A percentile compares a stretch with the other conserved stretches of the same genome.
Conservation (phyloP, 148 eudicot genomes). For the Rhododendron mucronatum region DNA sequence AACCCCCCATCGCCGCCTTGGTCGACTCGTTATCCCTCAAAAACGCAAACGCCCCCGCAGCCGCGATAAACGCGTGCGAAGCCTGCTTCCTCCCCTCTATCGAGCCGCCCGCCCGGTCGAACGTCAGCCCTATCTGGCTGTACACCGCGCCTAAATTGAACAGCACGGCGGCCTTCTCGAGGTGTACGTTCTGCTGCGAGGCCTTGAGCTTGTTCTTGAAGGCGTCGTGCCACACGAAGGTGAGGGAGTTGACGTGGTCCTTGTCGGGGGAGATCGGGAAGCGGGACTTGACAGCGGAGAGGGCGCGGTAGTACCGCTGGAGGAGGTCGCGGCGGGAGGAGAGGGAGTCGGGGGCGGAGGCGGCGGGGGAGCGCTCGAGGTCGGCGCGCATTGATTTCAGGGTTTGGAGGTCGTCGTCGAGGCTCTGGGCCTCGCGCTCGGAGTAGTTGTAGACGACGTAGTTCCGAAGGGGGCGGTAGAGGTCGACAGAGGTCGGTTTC, state of each 20-base stretch:
- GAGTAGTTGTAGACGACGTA: constrained; percentile 76
- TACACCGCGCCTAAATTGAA: constrained; percentile 90
- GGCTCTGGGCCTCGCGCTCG: constrained; percentile 77
- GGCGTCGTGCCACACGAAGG: constrained; percentile 83
- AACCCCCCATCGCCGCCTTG: constrained; percentile 66
- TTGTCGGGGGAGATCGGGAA: constrained; percentile 81
- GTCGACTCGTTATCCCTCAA: constrained; percentile 72
- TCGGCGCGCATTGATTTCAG: constrained; percentile 61
- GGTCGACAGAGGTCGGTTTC: constrained; percentile 59
- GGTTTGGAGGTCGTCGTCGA: constrained; percentile 94
- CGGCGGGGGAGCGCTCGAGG: constrained; percentile 34
- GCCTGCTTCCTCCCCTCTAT: constrained; percentile 82
- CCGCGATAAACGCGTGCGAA: constrained; percentile 56
- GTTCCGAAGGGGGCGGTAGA: constrained; percentile 88
- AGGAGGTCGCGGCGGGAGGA: constrained; percentile 63
- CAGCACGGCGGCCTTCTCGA: constrained; percentile 89
- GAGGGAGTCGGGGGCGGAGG: constrained; percentile 31
- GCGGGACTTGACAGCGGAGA: constrained; percentile 69
- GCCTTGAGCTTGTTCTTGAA: constrained; percentile 72
- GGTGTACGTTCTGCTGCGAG: constrained; percentile 64
- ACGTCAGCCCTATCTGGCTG: constrained; percentile 71
- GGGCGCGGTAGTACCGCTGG: constrained; percentile 62
- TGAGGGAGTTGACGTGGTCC: constrained; percentile 67
- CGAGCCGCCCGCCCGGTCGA: constrained; percentile 51
- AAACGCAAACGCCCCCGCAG: constrained; percentile 82